These are phyloP conservation scores for Acanthochlamys bracteata DNA, from an alignment of 106 monocot genomes.

Conservation along the genomic window DNA sequence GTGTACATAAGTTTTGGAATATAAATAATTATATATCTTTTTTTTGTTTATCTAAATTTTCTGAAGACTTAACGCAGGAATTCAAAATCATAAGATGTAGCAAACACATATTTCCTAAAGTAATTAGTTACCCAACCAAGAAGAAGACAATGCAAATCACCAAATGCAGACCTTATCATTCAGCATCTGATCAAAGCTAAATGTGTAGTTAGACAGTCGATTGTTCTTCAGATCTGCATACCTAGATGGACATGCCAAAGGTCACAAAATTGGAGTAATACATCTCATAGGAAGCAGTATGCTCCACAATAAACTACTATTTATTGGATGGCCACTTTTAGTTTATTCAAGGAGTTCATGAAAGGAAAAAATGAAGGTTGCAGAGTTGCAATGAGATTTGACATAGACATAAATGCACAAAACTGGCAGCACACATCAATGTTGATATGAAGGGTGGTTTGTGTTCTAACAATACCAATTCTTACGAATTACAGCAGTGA, in stretches of 20 bases:
- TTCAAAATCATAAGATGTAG: no score
- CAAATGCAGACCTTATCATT: constrained; percentile 63
- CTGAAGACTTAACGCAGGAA: no score
- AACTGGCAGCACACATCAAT: no score
- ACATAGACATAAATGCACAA: no score
- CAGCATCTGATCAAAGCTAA: constrained; percentile 94
- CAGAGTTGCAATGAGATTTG: no score
- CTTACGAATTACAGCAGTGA: not conserved
- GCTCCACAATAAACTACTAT: not conserved
- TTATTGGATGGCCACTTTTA: not conserved
- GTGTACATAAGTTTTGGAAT: no score
- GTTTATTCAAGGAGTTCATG: no score
- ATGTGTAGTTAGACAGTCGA: constrained; percentile 79
- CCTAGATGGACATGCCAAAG: constrained; percentile 15
- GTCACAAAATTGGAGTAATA: not conserved
- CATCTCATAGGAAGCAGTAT: not conserved
- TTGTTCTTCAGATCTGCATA: constrained; percentile 99
- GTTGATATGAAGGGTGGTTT: no score
- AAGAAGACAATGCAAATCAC: not conserved
- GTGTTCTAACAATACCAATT: not conserved
- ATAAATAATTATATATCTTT: no score
- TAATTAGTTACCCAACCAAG: not conserved
- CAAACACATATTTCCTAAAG: no score
- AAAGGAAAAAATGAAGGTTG: no score
- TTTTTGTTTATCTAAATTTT: no score